Base-by-base conservation (phyloP, 1,139 yeast genomes). In the Nakaseomyces delphensis region DNA sequence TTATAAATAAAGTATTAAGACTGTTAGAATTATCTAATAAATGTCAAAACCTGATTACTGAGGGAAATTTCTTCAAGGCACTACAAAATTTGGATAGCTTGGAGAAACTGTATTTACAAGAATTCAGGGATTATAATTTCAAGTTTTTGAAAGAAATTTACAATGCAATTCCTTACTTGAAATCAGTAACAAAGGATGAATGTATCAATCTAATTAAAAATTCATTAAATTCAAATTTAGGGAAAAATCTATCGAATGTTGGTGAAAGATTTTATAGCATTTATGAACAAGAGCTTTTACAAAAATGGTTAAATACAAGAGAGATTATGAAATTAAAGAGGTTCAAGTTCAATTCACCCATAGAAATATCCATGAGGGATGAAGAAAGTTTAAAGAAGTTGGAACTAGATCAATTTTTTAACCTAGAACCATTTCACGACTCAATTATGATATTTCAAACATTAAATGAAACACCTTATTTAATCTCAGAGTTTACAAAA, bases 11-110 rank as follows among this genome's bases (percentile, higher is more conserved):
- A 45, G 83, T 95, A 54, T 69, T 89, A 27, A 89, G 83, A 51
- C 91, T 89, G 9, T 69, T 91, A 47, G 95, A 89, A 57, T 73
- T 83, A 53, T 83, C 95, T 20, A 89, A 87, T 61, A 83, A 80
- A 55, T 85, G 87, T 43, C 87, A 86, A 58, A 93, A 84, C 40
- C 68, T 87, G 57, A 82, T 87, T 49, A 77, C 79, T 53, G 81
- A 82, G 51, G 54, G 54, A 18, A 56, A 55, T 33, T 84, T 85
- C 55, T 91, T 86, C 62, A 83, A 83, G 48, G 96, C 97, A 0
- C 73, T 91, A 52, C 86, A 86, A 58, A 76, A 84, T 50, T 67
- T 87, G 44, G 91, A 86, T 48, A 93, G 82, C 55, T 67, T 91
- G 51, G 73, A 73, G 48, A 76, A 73, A 45, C 69, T 83, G 36